A percentile compares a stretch with the other conserved stretches of the same genome.
Evolutionary conservation across 768 basidiomycete species (phyloP).

Genomic region (Rhodotorula diobovata): DNA sequence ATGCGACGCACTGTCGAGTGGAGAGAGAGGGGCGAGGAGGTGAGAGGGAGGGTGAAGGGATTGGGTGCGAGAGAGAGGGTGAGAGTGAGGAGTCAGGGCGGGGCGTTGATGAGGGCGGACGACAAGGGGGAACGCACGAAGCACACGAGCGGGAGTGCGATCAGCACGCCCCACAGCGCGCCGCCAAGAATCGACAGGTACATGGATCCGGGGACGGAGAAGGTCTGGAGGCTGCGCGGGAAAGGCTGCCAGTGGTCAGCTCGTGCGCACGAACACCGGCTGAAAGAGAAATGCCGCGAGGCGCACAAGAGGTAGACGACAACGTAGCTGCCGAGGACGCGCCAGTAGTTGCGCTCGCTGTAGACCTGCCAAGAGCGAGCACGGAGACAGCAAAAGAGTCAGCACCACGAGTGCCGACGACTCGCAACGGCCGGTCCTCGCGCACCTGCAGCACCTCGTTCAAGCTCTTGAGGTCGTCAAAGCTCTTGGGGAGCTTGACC

Average conservation of each 20-base stretch:
- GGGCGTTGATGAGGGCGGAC: not conserved
- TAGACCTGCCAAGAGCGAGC: conserved; percentile 58
- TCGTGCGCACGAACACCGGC: not conserved
- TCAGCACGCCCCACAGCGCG: conserved; percentile 84
- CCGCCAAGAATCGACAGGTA: conserved; percentile 63
- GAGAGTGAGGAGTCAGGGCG: not conserved
- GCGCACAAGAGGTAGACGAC: conserved; percentile 85
- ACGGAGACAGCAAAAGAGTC: not conserved
- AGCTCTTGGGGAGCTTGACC: conserved; percentile 80
- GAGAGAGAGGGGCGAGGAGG: not conserved
- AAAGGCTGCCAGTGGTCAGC: not conserved
- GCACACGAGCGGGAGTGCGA: conserved; percentile 84
- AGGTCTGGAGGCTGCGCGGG: conserved; percentile 74
- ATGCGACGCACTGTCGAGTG: conserved; percentile 63
- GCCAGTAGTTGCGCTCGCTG: conserved; percentile 75
- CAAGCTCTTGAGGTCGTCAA: conserved; percentile 74
- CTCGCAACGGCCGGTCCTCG: not conserved
- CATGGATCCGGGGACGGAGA: conserved; percentile 68
- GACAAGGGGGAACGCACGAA: conserved; percentile 49
- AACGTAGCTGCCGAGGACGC: conserved; percentile 81
- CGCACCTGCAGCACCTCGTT: conserved; percentile 67
- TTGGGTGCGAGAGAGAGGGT: too few relatives aligned
- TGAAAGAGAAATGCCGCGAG: conserved; percentile 27
- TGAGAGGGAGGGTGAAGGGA: too few relatives aligned
- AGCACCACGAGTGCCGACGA: too few relatives aligned